Percentiles rank a stretch among this genome's conserved stretches.
phyloP scores from a whole-genome alignment of 2,329 filamentous ascomycete genomes.

The Penicillium paneum region DNA sequence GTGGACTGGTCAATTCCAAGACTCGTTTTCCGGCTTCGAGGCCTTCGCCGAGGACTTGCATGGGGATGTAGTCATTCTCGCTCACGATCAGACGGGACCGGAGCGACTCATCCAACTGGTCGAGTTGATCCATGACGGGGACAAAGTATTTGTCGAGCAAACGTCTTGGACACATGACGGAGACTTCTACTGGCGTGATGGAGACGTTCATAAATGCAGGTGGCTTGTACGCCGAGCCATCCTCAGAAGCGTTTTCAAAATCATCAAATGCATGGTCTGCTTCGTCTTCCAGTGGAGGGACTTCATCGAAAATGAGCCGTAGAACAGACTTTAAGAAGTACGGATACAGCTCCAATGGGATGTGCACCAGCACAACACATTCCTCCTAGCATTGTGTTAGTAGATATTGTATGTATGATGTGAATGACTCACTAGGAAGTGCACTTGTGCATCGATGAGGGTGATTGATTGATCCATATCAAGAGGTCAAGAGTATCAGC shows the following conservation, averaged over 20 bases:
- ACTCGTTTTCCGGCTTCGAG: slow-evolving; percentile 89
- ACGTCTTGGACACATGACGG: slow-evolving; percentile 77
- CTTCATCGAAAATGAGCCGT: slow-evolving; percentile 70
- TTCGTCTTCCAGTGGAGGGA: slow-evolving; percentile 35
- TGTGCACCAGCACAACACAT: slow-evolving; percentile 82
- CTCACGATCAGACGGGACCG: slow-evolving; percentile 67
- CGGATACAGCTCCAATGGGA: slow-evolving; percentile 73
- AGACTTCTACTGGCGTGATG: slow-evolving; percentile 88
- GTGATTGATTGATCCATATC: slow-evolving; percentile 25
- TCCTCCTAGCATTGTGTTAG: slow-evolving; percentile 62
- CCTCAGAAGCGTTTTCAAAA: slow-evolving; percentile 27
- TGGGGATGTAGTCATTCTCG: slow-evolving; percentile 77
- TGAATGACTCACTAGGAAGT: slow-evolving; percentile 20
- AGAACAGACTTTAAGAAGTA: slow-evolving; percentile 82
- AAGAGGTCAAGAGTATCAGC: background rate
- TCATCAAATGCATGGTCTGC: slow-evolving; percentile 43
- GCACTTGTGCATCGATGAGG: slow-evolving; percentile 24
- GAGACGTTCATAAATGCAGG: slow-evolving; percentile 91
- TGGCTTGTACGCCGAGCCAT: slow-evolving; percentile 41
- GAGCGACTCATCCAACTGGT: slow-evolving; percentile 37
- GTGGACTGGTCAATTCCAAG: slow-evolving; percentile 82
- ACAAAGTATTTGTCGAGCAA: slow-evolving; percentile 73
- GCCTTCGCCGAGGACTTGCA: slow-evolving; percentile 85
- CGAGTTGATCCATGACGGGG: slow-evolving; percentile 64
- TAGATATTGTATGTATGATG: background rate